A percentile compares a stretch with the other conserved stretches of the same genome.
Conservation (phyloP, 768 basidiomycete species). For the Kwoniella dendrophila region DNA sequence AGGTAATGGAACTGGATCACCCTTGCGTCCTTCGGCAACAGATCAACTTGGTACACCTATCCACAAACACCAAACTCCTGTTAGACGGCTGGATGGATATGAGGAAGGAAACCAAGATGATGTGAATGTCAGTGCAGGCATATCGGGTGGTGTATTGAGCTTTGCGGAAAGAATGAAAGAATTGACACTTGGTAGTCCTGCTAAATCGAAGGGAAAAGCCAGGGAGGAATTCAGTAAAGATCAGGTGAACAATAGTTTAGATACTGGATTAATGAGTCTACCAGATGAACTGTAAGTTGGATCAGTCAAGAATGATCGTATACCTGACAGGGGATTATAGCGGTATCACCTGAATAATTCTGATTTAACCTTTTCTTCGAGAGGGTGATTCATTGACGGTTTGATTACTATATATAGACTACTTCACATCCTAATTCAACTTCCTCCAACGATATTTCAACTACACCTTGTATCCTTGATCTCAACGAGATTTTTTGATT, state of each 20-base stretch:
- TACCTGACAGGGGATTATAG: background rate
- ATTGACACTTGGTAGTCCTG: constrained; percentile 13
- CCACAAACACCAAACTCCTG: background rate
- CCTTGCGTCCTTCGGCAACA: no score
- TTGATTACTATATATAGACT: constrained; percentile 21
- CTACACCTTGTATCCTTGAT: constrained; percentile 24
- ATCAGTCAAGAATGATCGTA: background rate
- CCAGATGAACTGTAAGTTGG: constrained; percentile 50
- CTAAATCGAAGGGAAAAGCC: background rate
- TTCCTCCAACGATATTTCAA: constrained; percentile 28
- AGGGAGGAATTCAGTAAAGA: background rate
- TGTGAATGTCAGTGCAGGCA: background rate
- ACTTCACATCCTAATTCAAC: constrained; percentile 30
- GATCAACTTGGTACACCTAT: background rate
- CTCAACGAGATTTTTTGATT: constrained; percentile 24
- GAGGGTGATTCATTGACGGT: background rate
- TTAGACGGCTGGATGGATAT: background rate
- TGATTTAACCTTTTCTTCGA: background rate
- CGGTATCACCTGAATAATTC: background rate
- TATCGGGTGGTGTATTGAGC: constrained; percentile 13
- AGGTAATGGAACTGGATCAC: constrained; percentile 7
- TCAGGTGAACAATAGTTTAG: background rate
- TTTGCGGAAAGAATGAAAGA: constrained; percentile 21
- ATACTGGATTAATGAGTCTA: constrained; percentile 17
- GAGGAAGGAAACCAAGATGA: background rate